phyloP scores from a whole-genome alignment of 495 filamentous ascomycete genomes.

The Penicillium chermesinum region DNA sequence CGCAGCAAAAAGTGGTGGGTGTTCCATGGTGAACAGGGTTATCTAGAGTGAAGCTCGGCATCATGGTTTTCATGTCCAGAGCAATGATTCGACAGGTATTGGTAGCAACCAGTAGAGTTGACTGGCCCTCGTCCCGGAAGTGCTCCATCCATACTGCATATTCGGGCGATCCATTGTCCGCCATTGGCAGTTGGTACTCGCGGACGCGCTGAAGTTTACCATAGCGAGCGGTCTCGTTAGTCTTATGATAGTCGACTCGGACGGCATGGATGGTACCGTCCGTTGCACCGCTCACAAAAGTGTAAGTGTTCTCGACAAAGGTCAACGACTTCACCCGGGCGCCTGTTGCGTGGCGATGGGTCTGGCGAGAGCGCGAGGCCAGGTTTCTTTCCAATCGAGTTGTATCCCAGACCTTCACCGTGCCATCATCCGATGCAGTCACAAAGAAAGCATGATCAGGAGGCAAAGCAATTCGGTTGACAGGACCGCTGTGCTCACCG shows the following conservation, averaged over 20 bases:
- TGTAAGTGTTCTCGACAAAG: slow-evolving; percentile 92
- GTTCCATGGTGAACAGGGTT: slow-evolving; percentile 94
- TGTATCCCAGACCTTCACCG: slow-evolving; percentile 91
- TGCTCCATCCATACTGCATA: slow-evolving; percentile 90
- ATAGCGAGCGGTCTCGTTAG: slow-evolving; percentile 61
- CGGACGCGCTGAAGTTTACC: slow-evolving; percentile 70
- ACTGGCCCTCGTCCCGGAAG: slow-evolving; percentile 74
- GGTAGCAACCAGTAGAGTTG: slow-evolving; percentile 79
- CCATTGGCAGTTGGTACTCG: slow-evolving; percentile 66
- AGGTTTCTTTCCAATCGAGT: slow-evolving; percentile 84
- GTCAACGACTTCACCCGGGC: slow-evolving; percentile 72
- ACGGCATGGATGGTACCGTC: slow-evolving; percentile 91
- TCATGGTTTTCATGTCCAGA: slow-evolving; percentile 85
- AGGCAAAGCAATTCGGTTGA: slow-evolving; percentile 77
- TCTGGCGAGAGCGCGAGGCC: slow-evolving; percentile 81
- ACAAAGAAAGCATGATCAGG: slow-evolving; percentile 95
- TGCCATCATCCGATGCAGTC: slow-evolving; percentile 88
- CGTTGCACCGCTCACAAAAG: slow-evolving; percentile 80
- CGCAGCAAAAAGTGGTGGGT: slow-evolving; percentile 86
- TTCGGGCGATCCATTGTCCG: slow-evolving; percentile 45
- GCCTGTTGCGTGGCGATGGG: slow-evolving; percentile 65
- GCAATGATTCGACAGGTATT: slow-evolving; percentile 78
- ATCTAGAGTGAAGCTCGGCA: slow-evolving; percentile 68
- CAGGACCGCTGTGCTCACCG: slow-evolving; percentile 75
- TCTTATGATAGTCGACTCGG: slow-evolving; percentile 69